A percentile compares a stretch with the other conserved stretches of the same genome.
Conservation (phyloP, 768 basidiomycete species). For the Clavaria fumosa region DNA sequence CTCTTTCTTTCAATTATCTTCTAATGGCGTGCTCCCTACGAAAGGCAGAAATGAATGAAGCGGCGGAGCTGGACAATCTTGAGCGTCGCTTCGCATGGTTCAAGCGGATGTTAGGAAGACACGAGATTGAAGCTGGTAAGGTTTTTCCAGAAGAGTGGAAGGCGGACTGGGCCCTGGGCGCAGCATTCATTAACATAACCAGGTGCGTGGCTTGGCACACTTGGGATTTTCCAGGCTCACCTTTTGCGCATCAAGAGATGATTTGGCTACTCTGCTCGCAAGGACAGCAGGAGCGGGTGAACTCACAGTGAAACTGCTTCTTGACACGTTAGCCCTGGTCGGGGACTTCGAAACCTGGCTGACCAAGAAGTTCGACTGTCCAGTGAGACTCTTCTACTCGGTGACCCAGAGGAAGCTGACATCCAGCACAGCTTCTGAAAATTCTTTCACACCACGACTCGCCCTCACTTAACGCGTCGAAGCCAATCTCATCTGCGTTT, state of each 20-base stretch:
- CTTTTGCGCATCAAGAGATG: conserved; percentile 56
- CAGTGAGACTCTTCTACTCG: conserved; percentile 26
- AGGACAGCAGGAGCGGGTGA: conserved; percentile 62
- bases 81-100: conserved; percentile 94
- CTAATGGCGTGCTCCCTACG: no score
- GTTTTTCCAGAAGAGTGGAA: conserved; percentile 82
- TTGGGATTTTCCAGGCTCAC: conserved; percentile 4
- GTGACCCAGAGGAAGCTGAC: not conserved
- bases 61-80: conserved; percentile 91
- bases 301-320: conserved; percentile 59
- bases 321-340: conserved; percentile 78
- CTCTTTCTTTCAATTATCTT: not conserved
- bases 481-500: conserved; percentile 76
- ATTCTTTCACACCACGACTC: conserved; percentile 42
- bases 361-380: conserved; percentile 65
- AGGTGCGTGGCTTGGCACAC: conserved; percentile 32
- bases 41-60: conserved; percentile 53
- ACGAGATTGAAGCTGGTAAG: conserved; percentile 75
- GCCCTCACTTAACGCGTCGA: conserved; percentile 35
- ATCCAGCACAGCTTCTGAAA: conserved; percentile 37
- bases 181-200: conserved; percentile 84
- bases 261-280: conserved; percentile 64
- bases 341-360: conserved; percentile 79
- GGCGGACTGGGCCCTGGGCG: conserved; percentile 65
- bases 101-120: conserved; percentile 62